These are phyloP conservation scores for Sarcomyxa edulis DNA, from an alignment of 768 basidiomycete species.

Conservation along the genomic window DNA sequence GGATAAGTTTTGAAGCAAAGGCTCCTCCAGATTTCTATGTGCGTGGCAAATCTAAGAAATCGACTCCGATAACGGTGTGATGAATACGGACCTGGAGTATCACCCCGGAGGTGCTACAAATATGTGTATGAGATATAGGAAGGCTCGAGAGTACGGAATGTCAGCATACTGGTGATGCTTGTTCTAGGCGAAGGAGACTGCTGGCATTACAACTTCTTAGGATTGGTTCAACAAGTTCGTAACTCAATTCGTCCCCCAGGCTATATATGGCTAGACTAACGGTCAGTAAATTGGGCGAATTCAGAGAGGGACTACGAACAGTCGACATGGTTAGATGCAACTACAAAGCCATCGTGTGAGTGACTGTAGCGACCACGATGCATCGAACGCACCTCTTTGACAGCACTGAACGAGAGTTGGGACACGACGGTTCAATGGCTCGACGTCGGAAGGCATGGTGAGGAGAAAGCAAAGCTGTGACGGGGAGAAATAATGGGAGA, in stretches of 20 bases:
- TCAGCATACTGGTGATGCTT: conserved; percentile 52
- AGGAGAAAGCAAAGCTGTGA: background rate
- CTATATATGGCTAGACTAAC: conserved; percentile 49
- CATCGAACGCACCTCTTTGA: conserved; percentile 56
- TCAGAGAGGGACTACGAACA: conserved; percentile 46
- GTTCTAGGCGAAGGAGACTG: conserved; percentile 64
- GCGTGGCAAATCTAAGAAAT: background rate
- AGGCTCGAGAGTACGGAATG: background rate
- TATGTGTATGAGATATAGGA: background rate
- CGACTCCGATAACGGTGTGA: background rate
- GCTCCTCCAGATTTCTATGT: conserved; percentile 56
- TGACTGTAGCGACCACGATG: conserved; percentile 5
- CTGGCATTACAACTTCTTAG: conserved; percentile 69
- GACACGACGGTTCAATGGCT: conserved; percentile 34
- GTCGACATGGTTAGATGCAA: conserved; percentile 55
- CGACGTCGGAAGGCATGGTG: conserved; percentile 29
- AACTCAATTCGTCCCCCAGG: conserved; percentile 59
- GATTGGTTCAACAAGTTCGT: conserved; percentile 65
- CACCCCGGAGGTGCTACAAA: conserved; percentile 43
- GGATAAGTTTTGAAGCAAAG: conserved; percentile 61
- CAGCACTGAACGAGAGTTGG: conserved; percentile 66
- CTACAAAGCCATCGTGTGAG: conserved; percentile 26
- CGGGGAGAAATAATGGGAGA: too few relatives aligned
- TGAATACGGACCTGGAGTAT: conserved; percentile 45
- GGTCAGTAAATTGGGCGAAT: background rate